These are phyloP conservation scores for Fraxinus excelsior DNA, from an alignment of 257 asterid species.

Conservation along the genomic window DNA sequence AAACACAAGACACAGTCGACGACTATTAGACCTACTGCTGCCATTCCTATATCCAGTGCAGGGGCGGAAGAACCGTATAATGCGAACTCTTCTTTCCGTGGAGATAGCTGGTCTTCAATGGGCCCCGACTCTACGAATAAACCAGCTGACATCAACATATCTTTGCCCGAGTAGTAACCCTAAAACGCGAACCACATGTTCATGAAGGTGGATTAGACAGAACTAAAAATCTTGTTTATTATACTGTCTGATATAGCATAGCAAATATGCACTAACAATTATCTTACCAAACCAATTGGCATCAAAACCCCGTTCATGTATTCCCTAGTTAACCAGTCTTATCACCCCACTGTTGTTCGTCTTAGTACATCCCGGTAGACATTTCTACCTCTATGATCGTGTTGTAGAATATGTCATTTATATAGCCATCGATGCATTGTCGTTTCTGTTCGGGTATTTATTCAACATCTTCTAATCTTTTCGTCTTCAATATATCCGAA, in stretches of 20 bases:
- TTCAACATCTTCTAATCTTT: too few relatives aligned
- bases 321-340: constrained; percentile 16
- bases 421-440: not conserved
- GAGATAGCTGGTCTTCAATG: constrained; percentile 69
- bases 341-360: constrained; percentile 26
- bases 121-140: constrained; percentile 38
- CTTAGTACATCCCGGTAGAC: constrained; percentile 23
- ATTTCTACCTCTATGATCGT: constrained; percentile 5
- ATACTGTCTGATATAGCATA: not conserved
- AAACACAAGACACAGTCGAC: constrained; percentile 53
- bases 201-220: not conserved
- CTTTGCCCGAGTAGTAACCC: constrained; percentile 45
- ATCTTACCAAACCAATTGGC: constrained; percentile 28
- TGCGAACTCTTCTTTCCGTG: constrained; percentile 55
- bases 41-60: constrained; percentile 55
- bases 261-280: not conserved
- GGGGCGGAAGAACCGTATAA: constrained; percentile 53
- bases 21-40: constrained; percentile 37
- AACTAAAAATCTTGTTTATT: not conserved
- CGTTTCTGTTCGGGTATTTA: too few relatives aligned
- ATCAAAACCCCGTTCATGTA: not conserved
- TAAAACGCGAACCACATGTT: not conserved
- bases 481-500: too few relatives aligned
- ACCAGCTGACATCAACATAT: constrained; percentile 59
- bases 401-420: constrained; percentile 34